phyloP scores from a whole-genome alignment of 768 basidiomycete species.

The Fibroporia radiculosa region DNA sequence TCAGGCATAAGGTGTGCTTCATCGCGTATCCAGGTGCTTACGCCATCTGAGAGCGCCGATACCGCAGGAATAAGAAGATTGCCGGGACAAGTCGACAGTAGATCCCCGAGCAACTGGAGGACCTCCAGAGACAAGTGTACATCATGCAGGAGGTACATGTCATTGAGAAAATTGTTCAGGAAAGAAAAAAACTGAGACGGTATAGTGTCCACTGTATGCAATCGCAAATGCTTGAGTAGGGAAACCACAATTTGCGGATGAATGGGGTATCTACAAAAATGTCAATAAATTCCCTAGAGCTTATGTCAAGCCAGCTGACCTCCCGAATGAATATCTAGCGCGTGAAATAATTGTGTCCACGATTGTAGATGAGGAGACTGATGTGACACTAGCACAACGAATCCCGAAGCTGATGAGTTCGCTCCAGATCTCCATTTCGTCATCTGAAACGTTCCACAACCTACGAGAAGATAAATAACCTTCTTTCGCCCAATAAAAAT shows the following conservation, averaged over 20 bases:
- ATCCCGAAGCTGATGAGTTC: slow-evolving; percentile 27
- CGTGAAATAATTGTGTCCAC: slow-evolving; percentile 4
- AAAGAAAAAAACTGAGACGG: background rate
- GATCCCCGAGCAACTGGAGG: background rate
- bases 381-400: slow-evolving; percentile 14
- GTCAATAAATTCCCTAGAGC: background rate
- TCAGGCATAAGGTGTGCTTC: slow-evolving; percentile 30
- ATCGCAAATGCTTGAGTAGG: background rate
- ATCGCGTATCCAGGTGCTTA: slow-evolving; percentile 50
- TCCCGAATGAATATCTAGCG: background rate
- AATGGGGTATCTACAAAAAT: background rate
- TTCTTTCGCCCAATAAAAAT: background rate
- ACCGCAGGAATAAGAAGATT: slow-evolving; percentile 13
- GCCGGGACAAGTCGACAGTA: background rate
- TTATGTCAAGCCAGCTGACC: background rate
- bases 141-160: slow-evolving; percentile 3
- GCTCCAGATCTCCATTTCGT: slow-evolving; percentile 38
- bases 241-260: background rate
- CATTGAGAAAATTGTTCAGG: slow-evolving; percentile 6
- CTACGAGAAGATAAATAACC: slow-evolving; percentile 23
- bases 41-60: slow-evolving; percentile 26
- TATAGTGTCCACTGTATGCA: background rate
- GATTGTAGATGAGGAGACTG: slow-evolving; percentile 9
- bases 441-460: slow-evolving; percentile 34
- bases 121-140: background rate